A percentile compares a stretch with the other conserved stretches of the same genome.
These are phyloP conservation scores for Penicillium herquei DNA, from an alignment of 495 filamentous ascomycete genomes.

Conservation along the genomic window DNA sequence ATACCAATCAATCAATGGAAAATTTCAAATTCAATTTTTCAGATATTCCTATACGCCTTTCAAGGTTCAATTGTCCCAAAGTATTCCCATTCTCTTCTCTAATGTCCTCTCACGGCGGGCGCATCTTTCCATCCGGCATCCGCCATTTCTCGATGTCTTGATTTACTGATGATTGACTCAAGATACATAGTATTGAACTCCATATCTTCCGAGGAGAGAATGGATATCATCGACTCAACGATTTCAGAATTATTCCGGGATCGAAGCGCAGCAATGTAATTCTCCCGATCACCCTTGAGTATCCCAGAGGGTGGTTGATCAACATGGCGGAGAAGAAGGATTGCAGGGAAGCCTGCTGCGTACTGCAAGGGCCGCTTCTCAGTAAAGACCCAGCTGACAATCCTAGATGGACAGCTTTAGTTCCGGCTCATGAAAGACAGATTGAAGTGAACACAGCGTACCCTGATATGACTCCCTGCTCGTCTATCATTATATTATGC, in stretches of 20 bases:
- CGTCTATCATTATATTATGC: slow-evolving; percentile 2
- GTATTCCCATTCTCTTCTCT: too few species aligned
- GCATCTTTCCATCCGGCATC: slow-evolving; percentile 2
- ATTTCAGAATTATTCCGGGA: not conserved
- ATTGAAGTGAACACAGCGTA: not conserved
- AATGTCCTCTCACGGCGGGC: too few species aligned
- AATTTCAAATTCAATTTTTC: too few species aligned
- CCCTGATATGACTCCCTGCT: slow-evolving; percentile 5
- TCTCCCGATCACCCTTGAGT: slow-evolving; percentile 3
- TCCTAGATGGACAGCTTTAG: slow-evolving; percentile 3
- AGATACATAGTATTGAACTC: slow-evolving; percentile 5
- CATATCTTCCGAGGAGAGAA: slow-evolving; percentile 2
- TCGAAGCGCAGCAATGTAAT: slow-evolving; percentile 2
- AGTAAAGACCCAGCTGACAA: slow-evolving; percentile 4
- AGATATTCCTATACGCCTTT: too few species aligned
- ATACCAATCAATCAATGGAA: too few species aligned
- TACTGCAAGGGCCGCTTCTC: slow-evolving; percentile 3
- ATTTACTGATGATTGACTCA: slow-evolving; percentile 8
- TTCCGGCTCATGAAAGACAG: not conserved
- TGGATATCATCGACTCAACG: not conserved
- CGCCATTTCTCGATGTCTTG: slow-evolving; percentile 5
- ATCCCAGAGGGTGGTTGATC: not conserved
- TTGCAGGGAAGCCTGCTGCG: slow-evolving; percentile 3
- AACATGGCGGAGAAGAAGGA: slow-evolving; percentile 2
- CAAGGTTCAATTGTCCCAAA: too few species aligned